Percentiles rank a stretch among this genome's conserved stretches.
Conservation (phyloP, 78 protist genomes). For the Anaeramoeba flamelloides region DNA sequence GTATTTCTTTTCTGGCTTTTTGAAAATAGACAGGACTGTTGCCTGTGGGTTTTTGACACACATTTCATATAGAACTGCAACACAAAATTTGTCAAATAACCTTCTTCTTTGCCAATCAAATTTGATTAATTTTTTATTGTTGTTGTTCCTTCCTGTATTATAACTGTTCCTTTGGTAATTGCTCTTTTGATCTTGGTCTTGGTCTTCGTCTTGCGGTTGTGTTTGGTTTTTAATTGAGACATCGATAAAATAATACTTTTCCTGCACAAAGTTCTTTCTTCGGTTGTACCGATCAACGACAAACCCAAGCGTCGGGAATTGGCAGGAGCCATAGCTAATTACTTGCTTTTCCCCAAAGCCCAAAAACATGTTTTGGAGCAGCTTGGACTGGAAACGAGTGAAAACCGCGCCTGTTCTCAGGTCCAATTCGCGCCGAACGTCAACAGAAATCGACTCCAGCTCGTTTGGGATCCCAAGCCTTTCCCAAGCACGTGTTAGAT, state of each 20-base stretch:
- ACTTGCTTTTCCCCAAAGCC: background rate
- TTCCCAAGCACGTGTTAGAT: background rate
- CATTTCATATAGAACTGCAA: background rate
- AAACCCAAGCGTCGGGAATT: constrained; percentile 93
- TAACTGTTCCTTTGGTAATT: too few species aligned
- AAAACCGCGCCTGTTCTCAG: constrained; percentile 84
- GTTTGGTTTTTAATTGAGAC: too few species aligned
- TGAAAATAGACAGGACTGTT: background rate
- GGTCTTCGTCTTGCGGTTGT: too few species aligned
- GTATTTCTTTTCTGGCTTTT: background rate
- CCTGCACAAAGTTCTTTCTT: constrained; percentile 45
- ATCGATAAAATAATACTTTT: constrained; percentile 51
- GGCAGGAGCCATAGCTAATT: constrained; percentile 71
- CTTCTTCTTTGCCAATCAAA: constrained; percentile 29
- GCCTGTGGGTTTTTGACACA: background rate
- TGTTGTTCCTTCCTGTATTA: too few species aligned
- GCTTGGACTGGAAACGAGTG: constrained; percentile 83
- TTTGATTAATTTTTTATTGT: background rate
- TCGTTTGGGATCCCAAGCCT: constrained; percentile 39
- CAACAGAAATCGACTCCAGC: constrained; percentile 61
- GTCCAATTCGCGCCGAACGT: constrained; percentile 42
- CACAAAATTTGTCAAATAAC: constrained; percentile 16
- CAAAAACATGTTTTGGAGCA: constrained; percentile 11
- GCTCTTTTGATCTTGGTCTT: too few species aligned
- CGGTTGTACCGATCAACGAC: constrained; percentile 65